Evolutionary conservation across 768 basidiomycete species (phyloP).

Genomic region (Termitomyces sp.): DNA sequence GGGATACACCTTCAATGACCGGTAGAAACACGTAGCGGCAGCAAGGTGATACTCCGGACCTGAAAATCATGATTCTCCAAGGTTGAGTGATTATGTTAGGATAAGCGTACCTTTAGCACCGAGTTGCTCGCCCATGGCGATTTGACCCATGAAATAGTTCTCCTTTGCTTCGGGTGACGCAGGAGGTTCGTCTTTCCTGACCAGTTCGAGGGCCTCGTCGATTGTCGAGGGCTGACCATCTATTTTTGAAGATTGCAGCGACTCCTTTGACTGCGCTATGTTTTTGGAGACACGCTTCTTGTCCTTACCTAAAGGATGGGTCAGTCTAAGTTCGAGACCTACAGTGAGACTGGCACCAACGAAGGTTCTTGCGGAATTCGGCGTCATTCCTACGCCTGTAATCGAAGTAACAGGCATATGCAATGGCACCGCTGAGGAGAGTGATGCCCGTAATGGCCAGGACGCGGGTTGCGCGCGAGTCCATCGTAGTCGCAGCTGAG

Average conservation of each 20-base stretch:
- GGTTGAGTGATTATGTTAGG: neutral
- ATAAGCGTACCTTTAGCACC: conserved; percentile 59
- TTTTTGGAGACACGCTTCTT: conserved; percentile 83
- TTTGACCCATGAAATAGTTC: conserved; percentile 86
- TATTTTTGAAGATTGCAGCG: conserved; percentile 17
- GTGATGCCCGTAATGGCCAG: conserved; percentile 42
- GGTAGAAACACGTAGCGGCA: conserved; percentile 87
- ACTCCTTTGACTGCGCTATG: conserved; percentile 41
- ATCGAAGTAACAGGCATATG: conserved; percentile 93
- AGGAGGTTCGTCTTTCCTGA: conserved; percentile 68
- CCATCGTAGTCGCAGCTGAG: conserved; percentile 25
- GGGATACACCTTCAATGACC: conserved; percentile 92
- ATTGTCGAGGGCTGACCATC: conserved; percentile 48
- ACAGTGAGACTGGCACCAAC: conserved; percentile 41
- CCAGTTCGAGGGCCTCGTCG: conserved; percentile 53
- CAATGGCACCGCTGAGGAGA: conserved; percentile 55
- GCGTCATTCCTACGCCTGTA: conserved; percentile 86
- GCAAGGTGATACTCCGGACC: conserved; percentile 74
- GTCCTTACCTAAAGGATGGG: conserved; percentile 68
- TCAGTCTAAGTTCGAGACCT: conserved; percentile 9
- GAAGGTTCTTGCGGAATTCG: conserved; percentile 82
- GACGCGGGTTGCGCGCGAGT: conserved; percentile 30
- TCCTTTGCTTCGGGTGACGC: conserved; percentile 73
- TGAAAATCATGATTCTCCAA: conserved; percentile 21
- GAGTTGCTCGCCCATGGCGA: conserved; percentile 82